Evolutionary conservation across 2,329 filamentous ascomycete genomes (phyloP).

Genomic region (Talaromyces marneffei): DNA sequence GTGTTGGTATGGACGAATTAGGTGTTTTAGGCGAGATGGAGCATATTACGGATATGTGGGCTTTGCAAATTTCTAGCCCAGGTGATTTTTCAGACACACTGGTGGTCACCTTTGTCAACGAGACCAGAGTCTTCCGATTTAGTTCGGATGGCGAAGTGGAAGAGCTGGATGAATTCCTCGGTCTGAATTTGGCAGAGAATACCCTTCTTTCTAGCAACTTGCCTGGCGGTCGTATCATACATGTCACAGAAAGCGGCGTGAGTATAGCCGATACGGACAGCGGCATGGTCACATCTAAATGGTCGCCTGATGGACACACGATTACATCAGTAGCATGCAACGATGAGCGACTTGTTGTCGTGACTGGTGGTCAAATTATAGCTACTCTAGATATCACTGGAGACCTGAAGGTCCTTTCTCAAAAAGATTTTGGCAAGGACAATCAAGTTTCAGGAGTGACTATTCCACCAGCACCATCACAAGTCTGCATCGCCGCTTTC

Average conservation of each 20-base stretch:
- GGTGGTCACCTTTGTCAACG: constrained; percentile 71
- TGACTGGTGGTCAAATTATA: constrained; percentile 67
- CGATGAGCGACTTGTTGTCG: constrained; percentile 62
- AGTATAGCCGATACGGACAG: constrained; percentile 55
- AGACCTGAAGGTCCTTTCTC: constrained; percentile 52
- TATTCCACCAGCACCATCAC: constrained; percentile 57
- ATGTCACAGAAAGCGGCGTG: constrained; percentile 64
- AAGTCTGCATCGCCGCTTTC: constrained; percentile 75
- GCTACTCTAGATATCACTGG: constrained; percentile 60
- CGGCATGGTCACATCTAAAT: constrained; percentile 42
- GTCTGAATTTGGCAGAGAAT: constrained; percentile 61
- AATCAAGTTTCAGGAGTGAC: constrained; percentile 84
- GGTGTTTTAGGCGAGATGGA: constrained; percentile 76
- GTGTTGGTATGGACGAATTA: constrained; percentile 83
- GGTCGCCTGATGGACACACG: constrained; percentile 42
- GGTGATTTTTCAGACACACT: constrained; percentile 57
- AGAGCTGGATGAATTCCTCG: constrained; percentile 71
- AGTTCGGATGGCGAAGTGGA: constrained; percentile 70
- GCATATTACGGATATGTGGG: constrained; percentile 67
- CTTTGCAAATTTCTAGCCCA: constrained; percentile 52
- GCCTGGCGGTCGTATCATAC: constrained; percentile 59
- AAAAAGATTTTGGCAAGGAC: constrained; percentile 57
- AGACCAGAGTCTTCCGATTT: constrained; percentile 79
- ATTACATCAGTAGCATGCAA: constrained; percentile 80
- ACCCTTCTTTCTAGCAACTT: constrained; percentile 69